Evolutionary conservation across 805 yeast species (phyloP).

Genomic region (Candida endomychidarum): DNA sequence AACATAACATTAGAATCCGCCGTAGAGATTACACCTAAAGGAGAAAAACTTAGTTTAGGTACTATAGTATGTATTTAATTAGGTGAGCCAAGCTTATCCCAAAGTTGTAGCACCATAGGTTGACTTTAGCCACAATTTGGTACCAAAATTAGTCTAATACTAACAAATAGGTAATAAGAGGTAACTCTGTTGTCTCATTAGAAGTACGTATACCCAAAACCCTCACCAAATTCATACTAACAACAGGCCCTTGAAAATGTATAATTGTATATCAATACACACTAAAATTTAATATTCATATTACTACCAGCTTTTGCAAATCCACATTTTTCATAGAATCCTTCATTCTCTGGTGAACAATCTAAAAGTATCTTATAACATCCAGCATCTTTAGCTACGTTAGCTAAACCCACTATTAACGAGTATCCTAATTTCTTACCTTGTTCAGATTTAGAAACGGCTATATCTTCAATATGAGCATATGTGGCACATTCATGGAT

Average conservation of each 20-base stretch:
- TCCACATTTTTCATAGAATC: conserved; percentile 89
- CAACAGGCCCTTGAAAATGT: conserved; percentile 37
- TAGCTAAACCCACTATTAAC: conserved; percentile 61
- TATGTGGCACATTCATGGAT: conserved; percentile 83
- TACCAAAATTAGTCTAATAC: conserved; percentile 10
- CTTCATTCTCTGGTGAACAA: conserved; percentile 79
- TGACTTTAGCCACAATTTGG: too few species aligned
- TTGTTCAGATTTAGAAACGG: conserved; percentile 72
- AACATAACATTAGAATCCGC: conserved; percentile 74
- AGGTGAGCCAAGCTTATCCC: too few species aligned
- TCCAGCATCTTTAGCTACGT: conserved; percentile 57
- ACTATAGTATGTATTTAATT: conserved; percentile 50
- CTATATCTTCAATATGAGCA: conserved; percentile 95
- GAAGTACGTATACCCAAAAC: conserved; percentile 49
- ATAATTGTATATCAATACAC: neutral
- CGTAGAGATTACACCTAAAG: conserved; percentile 54
- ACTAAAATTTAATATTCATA: conserved; percentile 41
- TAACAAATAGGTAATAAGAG: conserved; percentile 55
- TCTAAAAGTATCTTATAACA: conserved; percentile 90
- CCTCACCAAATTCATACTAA: conserved; percentile 23
- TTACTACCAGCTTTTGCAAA: conserved; percentile 63
- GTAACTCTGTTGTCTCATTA: conserved; percentile 72
- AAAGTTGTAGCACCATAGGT: too few species aligned
- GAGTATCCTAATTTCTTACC: conserved; percentile 78
- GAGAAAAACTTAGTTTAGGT: conserved; percentile 59